These are phyloP conservation scores for Balansia obtecta DNA, from an alignment of 2,329 filamentous ascomycete species.

Conservation along the genomic window DNA sequence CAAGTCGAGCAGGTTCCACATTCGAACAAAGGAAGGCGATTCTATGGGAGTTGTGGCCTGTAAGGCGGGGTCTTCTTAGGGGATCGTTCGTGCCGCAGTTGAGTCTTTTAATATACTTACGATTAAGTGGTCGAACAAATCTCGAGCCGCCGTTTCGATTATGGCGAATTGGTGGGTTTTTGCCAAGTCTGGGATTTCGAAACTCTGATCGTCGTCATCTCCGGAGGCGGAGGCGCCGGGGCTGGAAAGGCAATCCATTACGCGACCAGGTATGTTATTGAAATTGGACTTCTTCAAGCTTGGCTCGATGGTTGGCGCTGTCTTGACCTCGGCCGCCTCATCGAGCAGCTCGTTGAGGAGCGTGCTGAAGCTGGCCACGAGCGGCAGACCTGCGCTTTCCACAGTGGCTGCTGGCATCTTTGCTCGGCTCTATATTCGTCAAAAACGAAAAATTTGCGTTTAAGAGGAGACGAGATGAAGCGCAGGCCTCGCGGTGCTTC, in stretches of 20 bases:
- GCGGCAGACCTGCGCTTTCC: slow-evolving; percentile 35
- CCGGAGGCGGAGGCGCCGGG: slow-evolving; percentile 14
- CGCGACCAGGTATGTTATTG: slow-evolving; percentile 31
- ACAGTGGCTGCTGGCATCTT: slow-evolving; percentile 38
- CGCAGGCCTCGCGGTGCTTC: background rate
- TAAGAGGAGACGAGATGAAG: background rate
- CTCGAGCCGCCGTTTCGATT: slow-evolving; percentile 73
- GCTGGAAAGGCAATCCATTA: slow-evolving; percentile 24
- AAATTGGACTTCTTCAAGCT: slow-evolving; percentile 60
- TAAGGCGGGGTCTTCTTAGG: slow-evolving; percentile 9
- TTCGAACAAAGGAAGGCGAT: slow-evolving; percentile 62
- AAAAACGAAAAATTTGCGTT: slow-evolving; percentile 1
- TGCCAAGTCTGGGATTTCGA: slow-evolving; percentile 25
- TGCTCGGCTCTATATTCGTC: background rate
- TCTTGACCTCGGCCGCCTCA: slow-evolving; percentile 47
- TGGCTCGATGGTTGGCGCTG: slow-evolving; percentile 53
- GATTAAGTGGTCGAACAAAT: slow-evolving; percentile 67
- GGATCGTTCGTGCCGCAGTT: too few species aligned
- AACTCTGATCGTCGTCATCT: slow-evolving; percentile 13
- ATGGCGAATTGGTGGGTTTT: slow-evolving; percentile 49
- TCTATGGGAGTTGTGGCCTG: slow-evolving; percentile 67
- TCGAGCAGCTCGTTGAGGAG: slow-evolving; percentile 46
- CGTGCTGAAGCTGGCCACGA: slow-evolving; percentile 38
- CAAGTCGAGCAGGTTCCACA: slow-evolving; percentile 92
- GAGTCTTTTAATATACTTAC: slow-evolving; percentile 34